phyloP scores from a whole-genome alignment of 2,329 filamentous ascomycete species.

The Ustulina deusta region DNA sequence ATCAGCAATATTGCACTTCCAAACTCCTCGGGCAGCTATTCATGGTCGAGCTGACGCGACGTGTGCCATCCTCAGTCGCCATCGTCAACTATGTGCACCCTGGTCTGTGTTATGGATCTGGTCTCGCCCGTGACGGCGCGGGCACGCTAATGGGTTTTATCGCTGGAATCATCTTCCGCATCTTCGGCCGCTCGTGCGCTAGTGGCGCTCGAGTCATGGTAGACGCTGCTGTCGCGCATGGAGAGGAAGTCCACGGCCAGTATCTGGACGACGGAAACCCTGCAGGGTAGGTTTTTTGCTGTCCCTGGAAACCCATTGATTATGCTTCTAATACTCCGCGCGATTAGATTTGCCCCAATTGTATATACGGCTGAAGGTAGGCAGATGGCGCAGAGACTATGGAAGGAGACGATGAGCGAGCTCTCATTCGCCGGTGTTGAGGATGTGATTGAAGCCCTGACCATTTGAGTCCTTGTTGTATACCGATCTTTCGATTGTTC shows the following conservation, averaged over 20 bases:
- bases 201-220: conserved; percentile 28
- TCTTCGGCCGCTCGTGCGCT: conserved; percentile 30
- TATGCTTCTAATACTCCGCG: conserved; percentile 1
- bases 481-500: not conserved
- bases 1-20: conserved; percentile 41
- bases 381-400: conserved; percentile 26
- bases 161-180: conserved; percentile 22
- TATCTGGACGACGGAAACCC: conserved; percentile 28
- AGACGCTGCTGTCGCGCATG: conserved; percentile 28
- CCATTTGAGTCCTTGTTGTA: not conserved
- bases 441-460: conserved; percentile 22
- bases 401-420: conserved; percentile 38
- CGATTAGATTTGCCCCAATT: conserved; percentile 23
- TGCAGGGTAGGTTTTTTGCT: conserved; percentile 18
- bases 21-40: conserved; percentile 51
- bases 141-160: conserved; percentile 32
- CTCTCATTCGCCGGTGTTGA: conserved; percentile 30
- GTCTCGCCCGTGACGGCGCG: conserved; percentile 29
- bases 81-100: conserved; percentile 37
- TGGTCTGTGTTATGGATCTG: conserved; percentile 35
- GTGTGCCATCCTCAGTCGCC: conserved; percentile 42
- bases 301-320: not conserved
- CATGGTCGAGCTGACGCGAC: conserved; percentile 47
- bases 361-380: conserved; percentile 37
- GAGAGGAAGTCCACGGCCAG: conserved; percentile 33